These are phyloP conservation scores for Vaccinium macrocarpon DNA, from an alignment of 148 eudicot species.

Conservation along the genomic window DNA sequence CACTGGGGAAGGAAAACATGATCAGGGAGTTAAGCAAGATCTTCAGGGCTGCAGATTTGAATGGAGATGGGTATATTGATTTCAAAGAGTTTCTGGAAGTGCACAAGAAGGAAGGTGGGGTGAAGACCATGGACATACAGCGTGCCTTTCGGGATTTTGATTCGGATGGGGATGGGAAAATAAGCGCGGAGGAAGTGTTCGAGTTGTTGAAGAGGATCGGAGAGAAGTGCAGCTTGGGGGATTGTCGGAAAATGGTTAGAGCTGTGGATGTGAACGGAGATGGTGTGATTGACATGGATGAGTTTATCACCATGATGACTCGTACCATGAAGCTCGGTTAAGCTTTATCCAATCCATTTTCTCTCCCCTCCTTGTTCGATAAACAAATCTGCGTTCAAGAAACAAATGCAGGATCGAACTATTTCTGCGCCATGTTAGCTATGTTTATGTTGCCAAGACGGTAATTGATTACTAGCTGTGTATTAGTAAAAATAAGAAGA, in stretches of 20 bases:
- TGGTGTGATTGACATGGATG: conserved; percentile 67
- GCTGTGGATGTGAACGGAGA: conserved; percentile 65
- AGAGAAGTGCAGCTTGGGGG: conserved; percentile 46
- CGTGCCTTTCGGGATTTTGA: conserved; percentile 63
- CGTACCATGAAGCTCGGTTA: conserved; percentile 40
- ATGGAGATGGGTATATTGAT: conserved; percentile 71
- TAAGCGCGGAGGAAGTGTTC: conserved; percentile 56
- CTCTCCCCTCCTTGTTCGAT: no score
- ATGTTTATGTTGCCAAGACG: not conserved
- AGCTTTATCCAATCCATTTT: not conserved
- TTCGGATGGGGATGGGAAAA: conserved; percentile 62
- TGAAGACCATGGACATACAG: conserved; percentile 48
- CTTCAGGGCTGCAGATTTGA: conserved; percentile 59
- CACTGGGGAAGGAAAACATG: conserved; percentile 41
- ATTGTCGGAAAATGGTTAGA: conserved; percentile 57
- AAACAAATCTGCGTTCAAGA: not conserved
- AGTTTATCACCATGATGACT: conserved; percentile 75
- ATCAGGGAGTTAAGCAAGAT: conserved; percentile 48
- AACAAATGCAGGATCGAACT: not conserved
- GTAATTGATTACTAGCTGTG: not conserved
- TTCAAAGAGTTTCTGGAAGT: conserved; percentile 67
- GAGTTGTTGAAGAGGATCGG: conserved; percentile 49
- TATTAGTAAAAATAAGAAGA: not conserved
- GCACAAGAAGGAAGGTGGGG: conserved; percentile 65
- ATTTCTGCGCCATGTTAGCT: not conserved